phyloP scores from a whole-genome alignment of 441 rosid species.

The Cnidoscolus chayamansa region DNA sequence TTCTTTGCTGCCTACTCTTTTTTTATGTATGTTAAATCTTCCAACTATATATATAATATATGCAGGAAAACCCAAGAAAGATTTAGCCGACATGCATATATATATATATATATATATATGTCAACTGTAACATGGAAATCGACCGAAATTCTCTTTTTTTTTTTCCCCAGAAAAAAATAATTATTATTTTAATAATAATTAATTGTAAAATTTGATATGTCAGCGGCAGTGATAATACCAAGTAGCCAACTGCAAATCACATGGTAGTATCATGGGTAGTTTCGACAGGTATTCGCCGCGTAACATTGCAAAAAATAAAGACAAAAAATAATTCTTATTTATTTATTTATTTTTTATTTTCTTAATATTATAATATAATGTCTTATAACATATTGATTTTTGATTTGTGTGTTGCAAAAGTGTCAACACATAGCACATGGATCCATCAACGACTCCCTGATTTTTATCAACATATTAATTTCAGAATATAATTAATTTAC shows the following conservation, averaged over 20 bases:
- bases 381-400: too few relatives aligned
- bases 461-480: too few relatives aligned
- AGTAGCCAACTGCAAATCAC: slow-evolving; percentile 36
- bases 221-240: not conserved
- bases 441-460: too few relatives aligned
- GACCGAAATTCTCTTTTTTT: slow-evolving; percentile 37
- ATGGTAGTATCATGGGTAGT: slow-evolving; percentile 67
- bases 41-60: not conserved
- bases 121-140: slow-evolving; percentile 28
- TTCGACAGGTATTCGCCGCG: slow-evolving; percentile 54
- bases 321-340: not conserved
- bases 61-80: slow-evolving; percentile 8
- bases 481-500: too few relatives aligned
- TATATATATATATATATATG: not conserved
- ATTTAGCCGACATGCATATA: slow-evolving; percentile 30
- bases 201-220: too few relatives aligned
- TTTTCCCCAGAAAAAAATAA: not conserved
- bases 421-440: too few relatives aligned
- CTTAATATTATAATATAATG: too few relatives aligned
- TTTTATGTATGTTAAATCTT: too few relatives aligned
- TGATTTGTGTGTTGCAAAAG: too few relatives aligned
- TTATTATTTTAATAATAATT: not conserved
- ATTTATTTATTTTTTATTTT: not conserved
- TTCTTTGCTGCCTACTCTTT: not conserved
- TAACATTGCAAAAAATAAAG: slow-evolving; percentile 33